These are phyloP conservation scores for Claviceps sp. DNA, from an alignment of 2,329 filamentous ascomycete species.

Conservation along the genomic window DNA sequence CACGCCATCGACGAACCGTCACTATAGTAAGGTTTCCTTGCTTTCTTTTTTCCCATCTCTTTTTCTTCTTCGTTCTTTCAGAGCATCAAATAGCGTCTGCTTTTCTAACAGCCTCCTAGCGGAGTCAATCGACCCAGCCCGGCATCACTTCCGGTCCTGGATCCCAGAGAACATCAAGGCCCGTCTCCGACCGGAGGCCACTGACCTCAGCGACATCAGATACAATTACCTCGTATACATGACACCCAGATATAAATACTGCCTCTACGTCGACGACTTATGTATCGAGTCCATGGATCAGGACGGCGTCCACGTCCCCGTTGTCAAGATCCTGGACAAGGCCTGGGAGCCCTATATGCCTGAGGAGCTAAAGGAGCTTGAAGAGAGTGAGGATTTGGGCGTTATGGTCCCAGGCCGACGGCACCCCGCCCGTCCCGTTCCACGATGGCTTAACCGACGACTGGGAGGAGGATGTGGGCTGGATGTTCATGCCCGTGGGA, in stretches of 20 bases:
- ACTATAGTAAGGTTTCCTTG: too few species aligned
- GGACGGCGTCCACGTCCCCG: not conserved
- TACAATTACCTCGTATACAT: not conserved
- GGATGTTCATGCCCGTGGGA: not conserved
- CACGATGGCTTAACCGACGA: not conserved
- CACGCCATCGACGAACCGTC: too few species aligned
- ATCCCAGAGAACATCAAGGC: not conserved
- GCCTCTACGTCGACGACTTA: not conserved
- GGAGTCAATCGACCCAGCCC: too few species aligned
- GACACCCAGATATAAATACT: constrained; percentile 1
- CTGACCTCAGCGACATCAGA: not conserved
- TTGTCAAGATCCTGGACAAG: not conserved
- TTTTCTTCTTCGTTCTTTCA: too few species aligned
- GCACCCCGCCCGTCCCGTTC: not conserved
- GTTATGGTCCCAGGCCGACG: not conserved
- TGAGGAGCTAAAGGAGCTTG: not conserved
- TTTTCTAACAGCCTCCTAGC: too few species aligned
- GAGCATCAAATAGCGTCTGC: too few species aligned
- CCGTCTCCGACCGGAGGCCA: not conserved
- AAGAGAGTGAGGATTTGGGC: too few species aligned
- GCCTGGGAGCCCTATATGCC: not conserved
- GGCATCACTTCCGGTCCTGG: constrained; percentile 2
- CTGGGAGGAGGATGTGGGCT: not conserved
- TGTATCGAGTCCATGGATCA: not conserved
- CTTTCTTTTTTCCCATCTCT: too few species aligned